These are phyloP conservation scores for Hemisphaericaspora subhashii DNA, from an alignment of 1,139 yeast species.

Conservation along the genomic window DNA sequence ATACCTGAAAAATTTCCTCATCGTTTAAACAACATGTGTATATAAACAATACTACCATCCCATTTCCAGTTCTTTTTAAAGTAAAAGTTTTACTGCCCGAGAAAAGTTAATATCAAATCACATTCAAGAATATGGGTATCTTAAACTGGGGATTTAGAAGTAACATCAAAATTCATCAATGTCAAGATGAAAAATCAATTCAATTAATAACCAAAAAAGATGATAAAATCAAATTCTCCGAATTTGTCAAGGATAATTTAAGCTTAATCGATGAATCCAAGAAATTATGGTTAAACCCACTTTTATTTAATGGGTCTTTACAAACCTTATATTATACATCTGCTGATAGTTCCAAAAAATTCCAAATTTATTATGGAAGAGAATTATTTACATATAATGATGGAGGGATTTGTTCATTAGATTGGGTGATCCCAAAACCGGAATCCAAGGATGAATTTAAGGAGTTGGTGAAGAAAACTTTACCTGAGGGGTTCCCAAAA, in stretches of 20 bases:
- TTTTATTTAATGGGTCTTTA: slow-evolving; percentile 67
- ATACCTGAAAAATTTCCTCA: no score
- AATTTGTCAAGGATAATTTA: slow-evolving; percentile 24
- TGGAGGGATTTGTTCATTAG: slow-evolving; percentile 73
- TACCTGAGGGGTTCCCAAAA: slow-evolving; percentile 70
- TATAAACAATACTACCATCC: no score
- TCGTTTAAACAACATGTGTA: no score
- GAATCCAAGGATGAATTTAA: slow-evolving; percentile 48
- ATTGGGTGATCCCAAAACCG: slow-evolving; percentile 64
- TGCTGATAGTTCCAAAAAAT: slow-evolving; percentile 51
- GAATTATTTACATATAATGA: slow-evolving; percentile 61
- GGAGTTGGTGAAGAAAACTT: slow-evolving; percentile 48
- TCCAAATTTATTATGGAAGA: slow-evolving; percentile 74
- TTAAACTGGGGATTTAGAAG: slow-evolving; percentile 44
- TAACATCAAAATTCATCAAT: slow-evolving; percentile 29
- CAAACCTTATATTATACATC: slow-evolving; percentile 71
- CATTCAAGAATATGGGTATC: slow-evolving; percentile 14
- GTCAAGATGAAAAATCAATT: slow-evolving; percentile 19
- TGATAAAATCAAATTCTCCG: slow-evolving; percentile 19
- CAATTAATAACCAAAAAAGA: slow-evolving; percentile 18
- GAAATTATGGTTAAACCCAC: slow-evolving; percentile 60
- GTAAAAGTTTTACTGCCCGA: no score
- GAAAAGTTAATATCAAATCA: no score
- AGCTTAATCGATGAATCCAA: slow-evolving; percentile 28
- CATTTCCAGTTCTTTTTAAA: no score